Conservation (phyloP, 1,284 basidiomycete species). For the Cystobasidium slooffiae region DNA sequence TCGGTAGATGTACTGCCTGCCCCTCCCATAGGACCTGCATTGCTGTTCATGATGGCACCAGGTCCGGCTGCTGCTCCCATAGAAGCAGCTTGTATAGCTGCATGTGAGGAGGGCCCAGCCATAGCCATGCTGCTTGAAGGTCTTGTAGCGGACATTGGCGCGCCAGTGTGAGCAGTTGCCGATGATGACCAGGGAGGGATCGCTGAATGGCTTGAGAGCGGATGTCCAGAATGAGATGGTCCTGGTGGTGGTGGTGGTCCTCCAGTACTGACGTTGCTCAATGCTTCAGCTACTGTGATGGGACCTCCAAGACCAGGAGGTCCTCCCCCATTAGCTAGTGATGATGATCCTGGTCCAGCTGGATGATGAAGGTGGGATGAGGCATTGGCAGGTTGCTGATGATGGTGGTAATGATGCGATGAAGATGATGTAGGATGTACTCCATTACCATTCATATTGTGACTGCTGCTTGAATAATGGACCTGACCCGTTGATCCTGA, state of each 20-base stretch:
- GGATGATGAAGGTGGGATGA: not conserved
- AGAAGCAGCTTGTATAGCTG: not conserved
- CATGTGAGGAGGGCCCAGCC: conserved; percentile 4
- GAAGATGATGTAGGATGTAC: not conserved
- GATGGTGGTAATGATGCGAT: not conserved
- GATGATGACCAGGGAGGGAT: conserved; percentile 3
- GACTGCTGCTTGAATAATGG: not conserved
- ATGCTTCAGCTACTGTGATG: conserved; percentile 19
- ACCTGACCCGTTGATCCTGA: not conserved
- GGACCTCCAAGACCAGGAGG: conserved; percentile 14
- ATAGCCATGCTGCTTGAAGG: not conserved
- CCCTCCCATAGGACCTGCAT: not conserved
- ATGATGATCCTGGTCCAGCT: not conserved
- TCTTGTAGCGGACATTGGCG: not conserved
- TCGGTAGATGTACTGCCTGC: conserved; percentile 16
- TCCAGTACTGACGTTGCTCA: conserved; percentile 7
- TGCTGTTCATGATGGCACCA: not conserved
- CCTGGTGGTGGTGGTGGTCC: conserved; percentile 19
- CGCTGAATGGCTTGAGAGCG: not conserved
- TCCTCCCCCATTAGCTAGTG: not conserved
- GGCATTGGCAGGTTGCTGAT: not conserved
- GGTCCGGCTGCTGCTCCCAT: not conserved
- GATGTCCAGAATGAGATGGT: not conserved
- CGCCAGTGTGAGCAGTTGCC: not conserved
- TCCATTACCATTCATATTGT: not conserved